Conservation (phyloP, 2,329 filamentous ascomycete genomes). For the Orbilia brochopaga region DNA sequence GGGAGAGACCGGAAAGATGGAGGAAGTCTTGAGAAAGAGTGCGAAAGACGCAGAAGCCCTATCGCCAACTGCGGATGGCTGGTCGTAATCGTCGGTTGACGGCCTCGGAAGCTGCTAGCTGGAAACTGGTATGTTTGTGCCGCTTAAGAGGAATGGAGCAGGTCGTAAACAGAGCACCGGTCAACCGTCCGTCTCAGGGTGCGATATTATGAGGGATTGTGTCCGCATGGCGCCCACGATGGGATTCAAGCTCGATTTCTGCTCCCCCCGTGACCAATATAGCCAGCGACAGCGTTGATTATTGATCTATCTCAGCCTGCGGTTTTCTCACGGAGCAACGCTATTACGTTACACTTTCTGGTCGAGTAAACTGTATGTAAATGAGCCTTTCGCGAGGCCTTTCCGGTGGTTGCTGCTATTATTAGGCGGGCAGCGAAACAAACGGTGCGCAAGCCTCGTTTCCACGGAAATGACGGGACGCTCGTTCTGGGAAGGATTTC, state of each 20-base stretch:
- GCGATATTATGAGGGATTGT: neutral
- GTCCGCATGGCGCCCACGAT: too few relatives aligned
- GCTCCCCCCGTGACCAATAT: too few relatives aligned
- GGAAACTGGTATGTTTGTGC: neutral
- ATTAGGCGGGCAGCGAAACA: slow-evolving; percentile 43
- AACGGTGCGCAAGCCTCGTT: slow-evolving; percentile 39
- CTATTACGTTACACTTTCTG: too few relatives aligned
- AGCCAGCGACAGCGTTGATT: too few relatives aligned
- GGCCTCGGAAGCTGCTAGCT: too few relatives aligned
- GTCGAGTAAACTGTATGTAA: too few relatives aligned
- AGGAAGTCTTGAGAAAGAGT: slow-evolving; percentile 4
- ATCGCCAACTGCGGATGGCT: slow-evolving; percentile 2
- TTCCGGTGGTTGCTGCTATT: slow-evolving; percentile 24
- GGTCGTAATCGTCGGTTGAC: neutral
- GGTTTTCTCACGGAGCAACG: neutral
- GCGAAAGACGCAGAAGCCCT: neutral
- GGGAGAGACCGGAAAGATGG: slow-evolving; percentile 8
- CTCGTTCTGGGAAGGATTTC: slow-evolving; percentile 29
- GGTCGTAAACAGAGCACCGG: neutral
- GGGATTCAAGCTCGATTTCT: too few relatives aligned
- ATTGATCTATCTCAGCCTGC: neutral
- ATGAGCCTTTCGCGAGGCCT: neutral
- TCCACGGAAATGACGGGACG: slow-evolving; percentile 44
- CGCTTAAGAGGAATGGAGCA: slow-evolving; percentile 4
- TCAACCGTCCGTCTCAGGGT: neutral